Evolutionary conservation across 352 stramenopile species (phyloP), one percentile per base, ranked within the genome.

Genomic region (Pythium folliculosum): DNA sequence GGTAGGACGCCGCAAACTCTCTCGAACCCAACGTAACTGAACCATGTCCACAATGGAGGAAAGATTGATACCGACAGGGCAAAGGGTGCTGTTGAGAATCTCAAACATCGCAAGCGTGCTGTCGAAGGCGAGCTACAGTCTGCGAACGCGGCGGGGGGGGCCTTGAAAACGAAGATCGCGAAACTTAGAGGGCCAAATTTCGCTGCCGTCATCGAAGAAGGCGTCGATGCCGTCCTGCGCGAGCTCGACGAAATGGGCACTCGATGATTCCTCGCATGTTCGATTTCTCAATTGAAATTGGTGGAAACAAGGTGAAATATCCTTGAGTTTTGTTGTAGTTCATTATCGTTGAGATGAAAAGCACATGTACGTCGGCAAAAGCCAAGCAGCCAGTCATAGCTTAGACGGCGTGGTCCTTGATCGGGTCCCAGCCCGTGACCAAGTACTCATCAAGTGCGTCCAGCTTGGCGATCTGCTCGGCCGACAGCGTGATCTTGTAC

Each of bases 361-460:
- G 5, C 12, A 40, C 35, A 40, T 40, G 35, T 7, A 40, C 8
- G 35, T 40, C 35, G 8, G 12, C 35, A 12, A 7, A 40, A 14
- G 35, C 35, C 35, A n/a, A 40, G 35, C 35, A 40, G 8, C 40
- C 5, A 19, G 40, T n/a, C 17, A n/a, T n/a, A 21, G 40, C 40
- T 47, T 66, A 76, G 7, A 76, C 65, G 19, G 53, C 38, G 37
- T 73, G 65, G 2, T 66, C 25, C 40, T 57, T 63, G 60, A 76
- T 70, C 16, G 69, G 72, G 61, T 79, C 69, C 73, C 69, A 79
- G 19, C 60, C 58, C 0, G 60, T 75, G 32, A 75, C 52, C 1
- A 70, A 10, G 23, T 67, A 69, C 16, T 60, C 55, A 35, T 77
- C 69, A 0, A 77, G 59, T 37, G 53, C 69, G 48, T 75, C 63